Base-by-base conservation (phyloP, 345 rosid genomes). In the Cardamine occulta region DNA sequence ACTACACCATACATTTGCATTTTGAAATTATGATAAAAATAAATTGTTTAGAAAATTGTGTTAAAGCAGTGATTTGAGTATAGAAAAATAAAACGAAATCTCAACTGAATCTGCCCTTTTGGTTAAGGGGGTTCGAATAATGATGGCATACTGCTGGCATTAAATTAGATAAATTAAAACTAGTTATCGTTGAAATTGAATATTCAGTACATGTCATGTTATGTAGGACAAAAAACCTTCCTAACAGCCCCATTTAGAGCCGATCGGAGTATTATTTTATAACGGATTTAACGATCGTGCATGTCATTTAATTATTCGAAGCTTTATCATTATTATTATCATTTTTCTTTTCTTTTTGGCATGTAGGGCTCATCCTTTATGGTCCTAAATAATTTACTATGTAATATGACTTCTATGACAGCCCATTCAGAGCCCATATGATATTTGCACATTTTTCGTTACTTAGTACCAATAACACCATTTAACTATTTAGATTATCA, bases 281-380 rank as follows among this genome's bases (percentile, higher is more conserved):
- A 53, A 58, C 44, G 23, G 56, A 55, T 9, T 63, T n/a, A 44
- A 47, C 55, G 68, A 75, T 67, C 79, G 68, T 75, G 79, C 79
- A 60, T 75, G 74, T 40, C 79, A 74, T 48, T 62, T 74, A 72
- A 17, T 39, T 18, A 39, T 28, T 49, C 47, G 3, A 56, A 55
- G 56, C 48, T 23, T 51, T 72, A 13, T 52, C 40, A 29, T 18
- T 60, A 9, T 18, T 18, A 10, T 61, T 12, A 32, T n/a, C 24
- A 58, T 31, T 12, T 9, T 31, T 3, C 7, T 42, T 13, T 42
- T 42, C n/a, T 42, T 11, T 35, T 35, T 10, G 40, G 10, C 4
- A 37, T 37, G 11, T 34, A 10, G 6, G 45, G 48, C 17, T 42
- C 48, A 42, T 42, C 48, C 5, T 40, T 13, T 13, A 40, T 40